Conservation (phyloP, 1,284 basidiomycete species). For the Malassezia restricta region DNA sequence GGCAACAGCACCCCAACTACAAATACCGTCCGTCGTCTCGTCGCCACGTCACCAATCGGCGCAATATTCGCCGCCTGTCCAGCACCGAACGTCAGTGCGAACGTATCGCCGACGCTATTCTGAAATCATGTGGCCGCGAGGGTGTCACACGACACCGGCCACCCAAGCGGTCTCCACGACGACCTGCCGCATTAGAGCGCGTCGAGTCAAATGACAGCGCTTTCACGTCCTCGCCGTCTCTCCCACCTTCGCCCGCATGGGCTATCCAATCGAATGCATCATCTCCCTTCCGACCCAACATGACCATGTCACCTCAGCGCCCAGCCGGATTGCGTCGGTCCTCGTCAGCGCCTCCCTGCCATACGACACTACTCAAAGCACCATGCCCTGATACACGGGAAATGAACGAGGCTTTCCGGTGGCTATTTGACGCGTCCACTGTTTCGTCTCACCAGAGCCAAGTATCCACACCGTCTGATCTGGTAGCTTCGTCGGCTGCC, state of each 20-base stretch:
- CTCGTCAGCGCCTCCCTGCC: neutral
- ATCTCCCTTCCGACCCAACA: no score
- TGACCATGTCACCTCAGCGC: neutral
- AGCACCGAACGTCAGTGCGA: slow-evolving; percentile 33
- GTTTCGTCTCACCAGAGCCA: no score
- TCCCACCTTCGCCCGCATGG: no score
- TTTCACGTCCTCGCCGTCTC: no score
- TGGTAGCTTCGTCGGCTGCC: neutral
- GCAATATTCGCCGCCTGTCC: slow-evolving; percentile 26
- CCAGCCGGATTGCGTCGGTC: neutral
- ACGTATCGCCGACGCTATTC: slow-evolving; percentile 33
- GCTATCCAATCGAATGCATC: no score
- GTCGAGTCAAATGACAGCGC: no score
- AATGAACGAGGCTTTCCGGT: neutral
- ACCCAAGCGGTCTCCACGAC: neutral
- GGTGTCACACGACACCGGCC: slow-evolving; percentile 14
- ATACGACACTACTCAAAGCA: neutral
- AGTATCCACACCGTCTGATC: neutral
- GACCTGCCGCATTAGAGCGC: neutral
- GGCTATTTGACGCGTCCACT: neutral
- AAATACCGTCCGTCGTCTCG: slow-evolving; percentile 30
- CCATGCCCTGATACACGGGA: neutral
- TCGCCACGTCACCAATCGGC: slow-evolving; percentile 16
- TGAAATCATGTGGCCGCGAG: slow-evolving; percentile 27
- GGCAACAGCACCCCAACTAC: slow-evolving; percentile 31